These are phyloP conservation scores for Polygonum maritimum DNA, from an alignment of 148 eudicot species.

Conservation along the genomic window DNA sequence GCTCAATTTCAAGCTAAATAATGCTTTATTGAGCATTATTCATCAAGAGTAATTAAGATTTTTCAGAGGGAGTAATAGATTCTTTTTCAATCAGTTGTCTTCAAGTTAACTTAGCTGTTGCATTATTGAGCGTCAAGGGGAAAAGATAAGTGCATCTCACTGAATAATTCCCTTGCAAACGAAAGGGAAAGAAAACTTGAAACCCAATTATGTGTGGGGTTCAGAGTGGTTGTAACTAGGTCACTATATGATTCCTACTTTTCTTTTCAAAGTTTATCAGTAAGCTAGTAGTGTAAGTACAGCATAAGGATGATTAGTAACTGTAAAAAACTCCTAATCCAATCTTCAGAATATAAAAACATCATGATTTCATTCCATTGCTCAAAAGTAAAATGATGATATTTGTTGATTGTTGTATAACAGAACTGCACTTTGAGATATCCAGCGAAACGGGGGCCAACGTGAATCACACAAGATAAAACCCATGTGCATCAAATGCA, in stretches of 20 bases:
- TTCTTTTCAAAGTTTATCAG: background rate
- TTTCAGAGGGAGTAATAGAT: background rate
- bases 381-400: background rate
- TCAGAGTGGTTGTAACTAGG: slow-evolving; percentile 1
- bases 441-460: background rate
- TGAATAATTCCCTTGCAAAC: background rate
- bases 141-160: background rate
- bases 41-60: background rate
- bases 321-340: background rate
- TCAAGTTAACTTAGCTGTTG: background rate
- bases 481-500: background rate
- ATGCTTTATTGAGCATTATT: background rate
- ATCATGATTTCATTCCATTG: background rate
- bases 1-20: no score
- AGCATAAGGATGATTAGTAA: background rate
- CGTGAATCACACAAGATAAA: background rate
- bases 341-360: background rate
- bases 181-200: background rate
- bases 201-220: background rate
- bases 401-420: background rate
- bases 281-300: background rate
- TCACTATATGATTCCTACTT: background rate
- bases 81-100: background rate
- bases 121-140: background rate
- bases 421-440: background rate